Evolutionary conservation across 768 basidiomycete species (phyloP).

Genomic region (Pleurotus cornucopiae): DNA sequence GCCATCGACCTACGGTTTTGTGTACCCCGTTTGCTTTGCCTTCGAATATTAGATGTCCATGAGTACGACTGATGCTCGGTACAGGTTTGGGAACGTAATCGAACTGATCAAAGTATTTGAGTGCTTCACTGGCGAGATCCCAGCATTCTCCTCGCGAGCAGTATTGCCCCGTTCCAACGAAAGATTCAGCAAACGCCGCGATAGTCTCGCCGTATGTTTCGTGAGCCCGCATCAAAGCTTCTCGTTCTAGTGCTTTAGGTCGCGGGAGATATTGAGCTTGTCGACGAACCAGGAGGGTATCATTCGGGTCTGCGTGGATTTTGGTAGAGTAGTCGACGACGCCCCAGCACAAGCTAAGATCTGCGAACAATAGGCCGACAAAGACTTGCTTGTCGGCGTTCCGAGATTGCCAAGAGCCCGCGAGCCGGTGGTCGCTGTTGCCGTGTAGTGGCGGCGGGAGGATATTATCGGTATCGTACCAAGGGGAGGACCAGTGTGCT

Average conservation of each 20-base stretch:
- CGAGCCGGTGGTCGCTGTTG: slow-evolving; percentile 20
- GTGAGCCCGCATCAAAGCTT: slow-evolving; percentile 34
- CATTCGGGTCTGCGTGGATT: slow-evolving; percentile 24
- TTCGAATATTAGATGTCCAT: slow-evolving; percentile 50
- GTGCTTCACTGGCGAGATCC: slow-evolving; percentile 50
- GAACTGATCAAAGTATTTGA: slow-evolving; percentile 36
- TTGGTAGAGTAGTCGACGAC: slow-evolving; percentile 31
- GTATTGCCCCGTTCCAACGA: slow-evolving; percentile 33
- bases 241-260: slow-evolving; percentile 29
- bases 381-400: slow-evolving; percentile 26
- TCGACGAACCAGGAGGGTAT: slow-evolving; percentile 25
- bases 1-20: slow-evolving; percentile 37
- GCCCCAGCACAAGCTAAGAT: slow-evolving; percentile 48
- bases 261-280: slow-evolving; percentile 33
- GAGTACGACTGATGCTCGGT: slow-evolving; percentile 43
- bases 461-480: slow-evolving; percentile 31
- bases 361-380: slow-evolving; percentile 40
- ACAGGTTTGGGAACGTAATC: slow-evolving; percentile 43
- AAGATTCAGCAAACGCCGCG: slow-evolving; percentile 43
- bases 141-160: slow-evolving; percentile 56
- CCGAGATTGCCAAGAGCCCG: slow-evolving; percentile 23
- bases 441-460: slow-evolving; percentile 28
- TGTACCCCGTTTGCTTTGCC: slow-evolving; percentile 31
- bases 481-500: slow-evolving; percentile 34
- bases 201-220: slow-evolving; percentile 47